Conservation (phyloP, 2,329 filamentous ascomycete genomes). For the Penicillium rolfsii region DNA sequence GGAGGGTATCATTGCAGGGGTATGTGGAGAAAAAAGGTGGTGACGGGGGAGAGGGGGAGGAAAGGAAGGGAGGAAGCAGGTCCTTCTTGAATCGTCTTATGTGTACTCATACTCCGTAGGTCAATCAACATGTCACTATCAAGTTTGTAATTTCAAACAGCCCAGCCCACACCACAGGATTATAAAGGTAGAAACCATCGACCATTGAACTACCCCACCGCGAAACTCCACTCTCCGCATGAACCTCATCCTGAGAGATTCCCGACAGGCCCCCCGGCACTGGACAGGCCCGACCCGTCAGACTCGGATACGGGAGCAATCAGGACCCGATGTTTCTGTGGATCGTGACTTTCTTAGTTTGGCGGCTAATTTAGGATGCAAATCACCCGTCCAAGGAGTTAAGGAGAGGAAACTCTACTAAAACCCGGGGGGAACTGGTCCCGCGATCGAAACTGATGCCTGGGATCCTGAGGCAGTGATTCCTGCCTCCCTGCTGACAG, state of each 20-base stretch:
- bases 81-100: neutral
- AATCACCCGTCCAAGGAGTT: neutral
- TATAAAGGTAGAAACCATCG: neutral
- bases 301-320: slow-evolving; percentile 3
- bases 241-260: neutral
- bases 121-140: neutral
- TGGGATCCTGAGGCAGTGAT: neutral
- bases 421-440: neutral
- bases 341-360: neutral
- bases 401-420: neutral
- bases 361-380: neutral
- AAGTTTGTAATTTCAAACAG: neutral
- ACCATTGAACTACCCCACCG: too few species aligned
- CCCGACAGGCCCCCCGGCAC: neutral
- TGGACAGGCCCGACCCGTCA: neutral
- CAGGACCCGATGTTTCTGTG: neutral
- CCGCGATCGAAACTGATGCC: neutral
- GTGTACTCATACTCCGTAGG: too few species aligned
- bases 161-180: neutral
- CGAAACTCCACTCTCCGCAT: neutral
- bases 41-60: neutral
- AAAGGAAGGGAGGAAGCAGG: neutral
- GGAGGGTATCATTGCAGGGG: neutral
- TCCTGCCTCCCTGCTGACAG: neutral
- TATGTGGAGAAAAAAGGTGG: neutral